Base-by-base conservation (phyloP, 2,329 filamentous ascomycete species). In the Penicillium sp. region DNA sequence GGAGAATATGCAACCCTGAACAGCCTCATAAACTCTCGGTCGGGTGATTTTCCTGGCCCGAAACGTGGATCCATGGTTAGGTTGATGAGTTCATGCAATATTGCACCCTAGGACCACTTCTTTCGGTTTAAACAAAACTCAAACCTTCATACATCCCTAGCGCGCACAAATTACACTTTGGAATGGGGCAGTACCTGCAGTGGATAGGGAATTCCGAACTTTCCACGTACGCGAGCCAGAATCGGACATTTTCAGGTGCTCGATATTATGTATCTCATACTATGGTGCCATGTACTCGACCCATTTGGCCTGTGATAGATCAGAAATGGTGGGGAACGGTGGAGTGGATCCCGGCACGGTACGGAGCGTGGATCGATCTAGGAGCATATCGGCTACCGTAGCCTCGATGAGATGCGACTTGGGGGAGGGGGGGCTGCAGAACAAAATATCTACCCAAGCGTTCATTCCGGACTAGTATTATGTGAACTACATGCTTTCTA, bases 61-160 rank as follows among this genome's bases (percentile, higher is more conserved):
- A 49, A 55, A 53, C 58, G 48, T 54, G 53, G 56, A 55, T 59
- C 56, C 56, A 51, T 54, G 56, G 56, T 55, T 57, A n/a, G 35
- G 33, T 27, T 44, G 41, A 53, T 56, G 60, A 44, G 51, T 53
- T 52, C 45, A 50, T 57, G 50, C 57, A 56, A 28, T 30, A 22
- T 31, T 28, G 44, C 30, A 42, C 45, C 20, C 20, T 22, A 22
- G 20, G 20, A 22, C 20, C 28, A 16, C 31, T 48, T 42, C 45
- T 35, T 27, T 36, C 36, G 24, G 28, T 40, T 25, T 35, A 27
- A 40, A 55, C 24, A 40, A 55, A 58, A 57, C 30, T 57, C 53
- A 55, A 58, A 55, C 39, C 18, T 5, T 5, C 8, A 38, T 20
- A 9, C 35, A 13, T 25, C 8, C 2, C 39, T 41, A 38, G 41